Conservation (phyloP, 2,329 filamentous ascomycete species). For the Colletotrichum orbiculare region DNA sequence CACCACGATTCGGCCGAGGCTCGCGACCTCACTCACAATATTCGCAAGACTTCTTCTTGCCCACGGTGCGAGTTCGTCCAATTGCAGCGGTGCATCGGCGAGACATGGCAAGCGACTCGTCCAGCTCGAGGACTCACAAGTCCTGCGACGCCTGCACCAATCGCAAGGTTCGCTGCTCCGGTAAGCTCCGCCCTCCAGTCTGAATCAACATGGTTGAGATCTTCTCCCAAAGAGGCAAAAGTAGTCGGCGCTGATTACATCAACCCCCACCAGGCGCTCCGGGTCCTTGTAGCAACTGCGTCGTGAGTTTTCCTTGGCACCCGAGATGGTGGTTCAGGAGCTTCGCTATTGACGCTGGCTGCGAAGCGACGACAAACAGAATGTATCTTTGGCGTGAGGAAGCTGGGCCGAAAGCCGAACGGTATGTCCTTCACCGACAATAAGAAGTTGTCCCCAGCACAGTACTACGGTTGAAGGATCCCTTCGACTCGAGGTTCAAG, state of each 20-base stretch:
- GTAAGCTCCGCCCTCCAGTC: constrained; percentile 37
- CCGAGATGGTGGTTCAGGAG: background rate
- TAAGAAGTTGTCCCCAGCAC: no score
- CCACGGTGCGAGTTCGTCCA: background rate
- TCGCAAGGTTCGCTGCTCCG: constrained; percentile 53
- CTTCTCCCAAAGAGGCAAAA: no score
- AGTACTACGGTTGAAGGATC: no score
- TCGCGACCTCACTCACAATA: background rate
- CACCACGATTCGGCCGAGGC: constrained; percentile 2
- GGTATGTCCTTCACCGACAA: constrained; percentile 30
- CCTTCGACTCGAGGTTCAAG: background rate
- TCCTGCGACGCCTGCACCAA: constrained; percentile 52
- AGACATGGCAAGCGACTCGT: constrained; percentile 10
- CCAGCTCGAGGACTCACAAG: constrained; percentile 38
- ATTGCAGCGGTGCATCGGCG: background rate
- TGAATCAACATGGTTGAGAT: no score
- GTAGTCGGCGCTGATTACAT: background rate
- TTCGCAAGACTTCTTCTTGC: background rate
- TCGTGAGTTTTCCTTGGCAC: constrained; percentile 33
- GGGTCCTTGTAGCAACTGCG: constrained; percentile 43
- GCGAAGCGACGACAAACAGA: constrained; percentile 34
- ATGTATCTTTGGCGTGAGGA: constrained; percentile 43
- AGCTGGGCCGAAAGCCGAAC: constrained; percentile 39
- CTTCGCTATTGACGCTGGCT: constrained; percentile 2
- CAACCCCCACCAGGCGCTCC: constrained; percentile 1